Percentiles rank a stretch among this genome's conserved stretches.
Conservation (phyloP, 129 eudicot genomes). For the Calendula officinalis region DNA sequence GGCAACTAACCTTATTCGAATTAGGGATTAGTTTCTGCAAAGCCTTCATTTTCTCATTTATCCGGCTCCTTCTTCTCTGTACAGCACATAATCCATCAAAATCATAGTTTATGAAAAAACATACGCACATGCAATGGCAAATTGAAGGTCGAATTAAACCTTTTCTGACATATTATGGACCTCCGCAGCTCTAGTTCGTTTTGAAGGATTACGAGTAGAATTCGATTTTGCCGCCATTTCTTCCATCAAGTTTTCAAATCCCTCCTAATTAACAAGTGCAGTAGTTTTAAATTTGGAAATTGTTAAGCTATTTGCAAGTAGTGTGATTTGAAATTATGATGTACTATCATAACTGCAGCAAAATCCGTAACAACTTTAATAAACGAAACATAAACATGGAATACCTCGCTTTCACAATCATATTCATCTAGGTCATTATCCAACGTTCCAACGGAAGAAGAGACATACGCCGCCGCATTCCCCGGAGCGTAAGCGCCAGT, state of each 20-base stretch:
- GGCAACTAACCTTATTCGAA: slow-evolving; percentile 58
- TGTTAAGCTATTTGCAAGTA: neutral
- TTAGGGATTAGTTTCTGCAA: slow-evolving; percentile 76
- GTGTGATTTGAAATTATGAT: neutral
- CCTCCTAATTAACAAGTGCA: slow-evolving; percentile 29
- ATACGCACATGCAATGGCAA: neutral
- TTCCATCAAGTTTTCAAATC: slow-evolving; percentile 41
- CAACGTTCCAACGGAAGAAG: slow-evolving; percentile 32
- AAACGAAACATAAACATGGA: neutral
- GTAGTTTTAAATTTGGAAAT: neutral
- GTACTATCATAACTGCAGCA: neutral
- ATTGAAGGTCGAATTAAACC: slow-evolving; percentile 29
- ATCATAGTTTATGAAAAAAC: neutral
- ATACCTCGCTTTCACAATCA: slow-evolving; percentile 57
- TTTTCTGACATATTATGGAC: slow-evolving; percentile 77
- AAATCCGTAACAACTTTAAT: neutral
- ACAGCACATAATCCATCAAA: neutral
- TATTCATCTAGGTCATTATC: slow-evolving; percentile 52
- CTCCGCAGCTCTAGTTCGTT: slow-evolving; percentile 77
- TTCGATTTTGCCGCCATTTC: slow-evolving; percentile 36
- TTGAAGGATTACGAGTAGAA: slow-evolving; percentile 47
- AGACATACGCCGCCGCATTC: slow-evolving; percentile 15
- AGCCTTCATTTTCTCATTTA: slow-evolving; percentile 86
- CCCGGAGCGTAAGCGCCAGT: neutral
- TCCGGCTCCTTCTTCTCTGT: slow-evolving; percentile 85